These are phyloP conservation scores for Kluyveromyces lactis DNA, from an alignment of 805 yeast species.

Conservation along the genomic window DNA sequence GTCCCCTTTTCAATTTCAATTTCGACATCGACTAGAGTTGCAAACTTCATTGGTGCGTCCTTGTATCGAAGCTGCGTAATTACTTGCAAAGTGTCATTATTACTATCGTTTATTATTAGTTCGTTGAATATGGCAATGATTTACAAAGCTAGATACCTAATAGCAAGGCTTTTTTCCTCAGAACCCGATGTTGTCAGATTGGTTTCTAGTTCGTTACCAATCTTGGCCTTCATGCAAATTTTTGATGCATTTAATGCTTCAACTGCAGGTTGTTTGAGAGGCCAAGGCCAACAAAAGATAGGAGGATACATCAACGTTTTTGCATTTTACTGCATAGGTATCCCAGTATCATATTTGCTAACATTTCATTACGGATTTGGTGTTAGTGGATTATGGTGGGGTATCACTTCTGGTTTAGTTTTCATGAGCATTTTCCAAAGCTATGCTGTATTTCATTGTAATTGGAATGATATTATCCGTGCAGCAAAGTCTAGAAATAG, in stretches of 20 bases:
- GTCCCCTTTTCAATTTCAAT: conserved; percentile 70
- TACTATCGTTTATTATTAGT: conserved; percentile 34
- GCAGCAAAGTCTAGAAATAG: conserved; percentile 25
- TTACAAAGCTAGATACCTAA: conserved; percentile 33
- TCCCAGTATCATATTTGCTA: conserved; percentile 50
- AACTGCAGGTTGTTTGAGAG: conserved; percentile 69
- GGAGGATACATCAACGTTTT: conserved; percentile 31
- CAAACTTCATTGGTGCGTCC: conserved; percentile 67
- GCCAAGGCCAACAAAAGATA: conserved; percentile 51
- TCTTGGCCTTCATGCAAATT: conserved; percentile 61
- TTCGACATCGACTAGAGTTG: conserved; percentile 69
- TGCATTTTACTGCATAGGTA: conserved; percentile 42
- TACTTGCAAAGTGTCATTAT: conserved; percentile 37
- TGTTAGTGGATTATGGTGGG: conserved; percentile 58
- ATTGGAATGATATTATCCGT: conserved; percentile 22
- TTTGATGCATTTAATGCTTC: conserved; percentile 64
- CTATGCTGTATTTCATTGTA: conserved; percentile 27
- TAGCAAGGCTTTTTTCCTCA: conserved; percentile 50
- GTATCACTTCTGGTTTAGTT: conserved; percentile 30
- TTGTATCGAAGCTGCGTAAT: conserved; percentile 36
- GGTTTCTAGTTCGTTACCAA: conserved; percentile 47
- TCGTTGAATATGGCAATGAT: conserved; percentile 39
- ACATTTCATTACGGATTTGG: conserved; percentile 44
- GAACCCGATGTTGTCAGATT: conserved; percentile 48
- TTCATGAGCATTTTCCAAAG: conserved; percentile 29